A percentile compares a stretch with the other conserved stretches of the same genome.
Conservation (phyloP, 2,329 filamentous ascomycete species). For the Talaromyces sp. region DNA sequence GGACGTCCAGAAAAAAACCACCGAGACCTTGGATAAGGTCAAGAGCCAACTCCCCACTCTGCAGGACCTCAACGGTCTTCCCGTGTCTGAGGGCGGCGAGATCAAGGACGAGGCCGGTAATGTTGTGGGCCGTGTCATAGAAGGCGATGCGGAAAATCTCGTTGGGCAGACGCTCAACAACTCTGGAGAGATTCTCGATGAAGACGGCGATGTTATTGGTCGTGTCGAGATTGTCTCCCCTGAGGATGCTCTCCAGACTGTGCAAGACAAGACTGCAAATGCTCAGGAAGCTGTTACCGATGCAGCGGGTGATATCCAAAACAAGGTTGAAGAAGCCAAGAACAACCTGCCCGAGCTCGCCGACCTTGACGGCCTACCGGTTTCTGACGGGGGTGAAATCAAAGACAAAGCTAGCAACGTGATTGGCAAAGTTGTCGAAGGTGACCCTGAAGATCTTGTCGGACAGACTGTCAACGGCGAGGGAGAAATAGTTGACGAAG, state of each 20-base stretch:
- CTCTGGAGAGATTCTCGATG: slow-evolving; percentile 35
- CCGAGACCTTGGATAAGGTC: slow-evolving; percentile 33
- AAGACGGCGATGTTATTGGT: slow-evolving; percentile 32
- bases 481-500: slow-evolving; percentile 31
- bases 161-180: slow-evolving; percentile 36
- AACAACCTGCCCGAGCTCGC: slow-evolving; percentile 27
- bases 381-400: slow-evolving; percentile 51
- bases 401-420: slow-evolving; percentile 38
- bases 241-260: slow-evolving; percentile 10
- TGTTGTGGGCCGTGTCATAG: slow-evolving; percentile 33
- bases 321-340: slow-evolving; percentile 30
- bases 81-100: slow-evolving; percentile 49
- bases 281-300: slow-evolving; percentile 18
- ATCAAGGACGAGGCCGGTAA: slow-evolving; percentile 44
- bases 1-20: slow-evolving; percentile 23
- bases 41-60: slow-evolving; percentile 29
- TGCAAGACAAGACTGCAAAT: slow-evolving; percentile 20
- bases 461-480: slow-evolving; percentile 29
- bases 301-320: not conserved
- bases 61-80: slow-evolving; percentile 29
- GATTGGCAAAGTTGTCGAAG: slow-evolving; percentile 23
- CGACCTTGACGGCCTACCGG: slow-evolving; percentile 35
- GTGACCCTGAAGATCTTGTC: slow-evolving; percentile 42
- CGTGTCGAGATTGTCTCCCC: slow-evolving; percentile 13
- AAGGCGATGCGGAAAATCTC: slow-evolving; percentile 36